Evolutionary conservation across 2,329 filamentous ascomycete genomes (phyloP).

Genomic region (Trichoderma breve): DNA sequence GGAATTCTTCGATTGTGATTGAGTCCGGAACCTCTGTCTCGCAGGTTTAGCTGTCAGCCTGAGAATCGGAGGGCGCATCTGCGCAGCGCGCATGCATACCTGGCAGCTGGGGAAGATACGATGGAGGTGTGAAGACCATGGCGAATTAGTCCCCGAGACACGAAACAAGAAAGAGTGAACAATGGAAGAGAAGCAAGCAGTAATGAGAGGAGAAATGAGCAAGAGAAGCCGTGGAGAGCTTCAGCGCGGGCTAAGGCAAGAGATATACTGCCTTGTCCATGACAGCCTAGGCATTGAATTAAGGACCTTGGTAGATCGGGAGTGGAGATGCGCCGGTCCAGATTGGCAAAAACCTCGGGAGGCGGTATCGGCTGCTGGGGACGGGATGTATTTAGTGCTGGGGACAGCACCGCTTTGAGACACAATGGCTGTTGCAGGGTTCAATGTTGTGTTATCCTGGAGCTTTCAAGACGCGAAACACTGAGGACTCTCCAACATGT

Average conservation of each 20-base stretch:
- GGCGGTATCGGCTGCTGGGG: background rate
- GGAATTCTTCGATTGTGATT: conserved; percentile 72
- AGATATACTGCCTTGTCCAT: background rate
- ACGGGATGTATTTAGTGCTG: background rate
- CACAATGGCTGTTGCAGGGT: background rate
- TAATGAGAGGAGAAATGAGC: background rate
- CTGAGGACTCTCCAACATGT: background rate
- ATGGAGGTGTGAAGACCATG: conserved; percentile 60
- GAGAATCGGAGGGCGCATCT: background rate
- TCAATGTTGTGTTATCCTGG: background rate
- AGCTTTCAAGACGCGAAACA: background rate
- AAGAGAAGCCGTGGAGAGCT: background rate
- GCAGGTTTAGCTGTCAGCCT: background rate
- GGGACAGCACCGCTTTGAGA: background rate
- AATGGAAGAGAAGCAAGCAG: background rate
- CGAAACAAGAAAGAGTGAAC: background rate
- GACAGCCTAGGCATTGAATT: background rate
- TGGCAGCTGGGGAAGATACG: conserved; percentile 52
- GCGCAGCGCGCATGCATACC: background rate
- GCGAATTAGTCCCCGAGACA: background rate
- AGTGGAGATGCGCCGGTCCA: background rate
- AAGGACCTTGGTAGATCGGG: background rate
- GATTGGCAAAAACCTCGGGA: background rate
- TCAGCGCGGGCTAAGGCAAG: background rate
- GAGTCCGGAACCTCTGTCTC: conserved; percentile 63